Evolutionary conservation across 768 basidiomycete genomes (phyloP), one percentile per base, ranked within the genome.

Genomic region (Panellus pusillus): DNA sequence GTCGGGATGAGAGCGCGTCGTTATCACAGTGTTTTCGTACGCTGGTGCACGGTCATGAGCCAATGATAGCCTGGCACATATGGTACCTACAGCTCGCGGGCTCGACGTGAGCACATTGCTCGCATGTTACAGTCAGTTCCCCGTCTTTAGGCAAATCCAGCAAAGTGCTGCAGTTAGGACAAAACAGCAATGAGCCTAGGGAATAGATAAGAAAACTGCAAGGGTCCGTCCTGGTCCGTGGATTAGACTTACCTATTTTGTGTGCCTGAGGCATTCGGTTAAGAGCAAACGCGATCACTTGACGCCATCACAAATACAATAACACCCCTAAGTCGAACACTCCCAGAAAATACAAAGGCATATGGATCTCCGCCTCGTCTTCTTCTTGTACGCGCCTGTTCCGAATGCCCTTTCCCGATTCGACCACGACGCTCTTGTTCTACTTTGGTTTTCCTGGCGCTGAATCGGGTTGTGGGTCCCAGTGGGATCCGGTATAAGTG

Each of bases 111-210:
- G 79, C 82, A 68, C 96, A 99, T 65, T 94, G 92, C 66, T 92
- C 91, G 72, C 97, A 99, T 4, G 69, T 73, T 28, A 98, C 87
- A n/a, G 73, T 73, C 43, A 78, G 75, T 61, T 92, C 86, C 40
- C 86, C 84, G 41, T 86, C 87, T 62, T 74, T 74, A 0, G 97
- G 97, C 18, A 93, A 72, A 58, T 86, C 82, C 13, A 98, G 84
- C 35, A 99, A 75, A 1, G 92, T 96, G 13, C 93, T 93, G 61
- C 97, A 99, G 54, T 84, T 78, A 1, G 93, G 92, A 72, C 97
- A 99, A 73, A 99, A 98, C 37, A 98, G 75, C 20, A 98, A 77
- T 1, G 94, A 95, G 47, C 96, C 97, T 89, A 28, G n/a, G 63
- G 24, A 27, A 35, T 24, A 24, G 6, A 24, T 24, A 24, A 36